Evolutionary conservation across 495 filamentous ascomycete genomes (phyloP).

Genomic region (Penicillium flavigenum): DNA sequence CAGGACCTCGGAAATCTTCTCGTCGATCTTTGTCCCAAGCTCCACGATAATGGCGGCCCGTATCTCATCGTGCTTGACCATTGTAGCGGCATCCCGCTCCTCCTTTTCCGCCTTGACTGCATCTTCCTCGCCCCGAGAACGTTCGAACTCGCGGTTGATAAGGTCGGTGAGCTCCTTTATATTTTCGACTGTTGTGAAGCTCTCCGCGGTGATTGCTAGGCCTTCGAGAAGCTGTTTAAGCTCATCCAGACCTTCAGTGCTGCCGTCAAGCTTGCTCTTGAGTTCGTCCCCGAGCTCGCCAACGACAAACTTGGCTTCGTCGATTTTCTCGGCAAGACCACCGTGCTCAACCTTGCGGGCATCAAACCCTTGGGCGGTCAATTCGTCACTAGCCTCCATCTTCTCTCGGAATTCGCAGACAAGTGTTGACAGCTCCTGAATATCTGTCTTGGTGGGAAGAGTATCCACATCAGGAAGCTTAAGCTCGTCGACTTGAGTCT

Average conservation of each 20-base stretch:
- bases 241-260: conserved; percentile 53
- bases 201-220: conserved; percentile 59
- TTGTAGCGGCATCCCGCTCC: conserved; percentile 67
- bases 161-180: conserved; percentile 78
- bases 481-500: conserved; percentile 69
- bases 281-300: conserved; percentile 65
- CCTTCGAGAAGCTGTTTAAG: conserved; percentile 61
- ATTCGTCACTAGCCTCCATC: conserved; percentile 64
- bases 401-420: conserved; percentile 70
- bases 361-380: conserved; percentile 76
- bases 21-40: conserved; percentile 67
- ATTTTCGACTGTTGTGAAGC: conserved; percentile 57
- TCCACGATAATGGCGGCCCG: conserved; percentile 57
- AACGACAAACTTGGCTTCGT: conserved; percentile 56
- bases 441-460: conserved; percentile 59
- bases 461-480: conserved; percentile 63
- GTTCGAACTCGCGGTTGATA: conserved; percentile 78
- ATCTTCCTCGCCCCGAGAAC: conserved; percentile 65
- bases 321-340: conserved; percentile 57
- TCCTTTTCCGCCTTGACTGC: conserved; percentile 71
- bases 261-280: conserved; percentile 59
- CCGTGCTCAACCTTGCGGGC: conserved; percentile 68
- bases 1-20: conserved; percentile 73
- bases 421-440: conserved; percentile 64
- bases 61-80: conserved; percentile 67